phyloP scores from a whole-genome alignment of 306 rosid genomes.

The Glycine soja region DNA sequence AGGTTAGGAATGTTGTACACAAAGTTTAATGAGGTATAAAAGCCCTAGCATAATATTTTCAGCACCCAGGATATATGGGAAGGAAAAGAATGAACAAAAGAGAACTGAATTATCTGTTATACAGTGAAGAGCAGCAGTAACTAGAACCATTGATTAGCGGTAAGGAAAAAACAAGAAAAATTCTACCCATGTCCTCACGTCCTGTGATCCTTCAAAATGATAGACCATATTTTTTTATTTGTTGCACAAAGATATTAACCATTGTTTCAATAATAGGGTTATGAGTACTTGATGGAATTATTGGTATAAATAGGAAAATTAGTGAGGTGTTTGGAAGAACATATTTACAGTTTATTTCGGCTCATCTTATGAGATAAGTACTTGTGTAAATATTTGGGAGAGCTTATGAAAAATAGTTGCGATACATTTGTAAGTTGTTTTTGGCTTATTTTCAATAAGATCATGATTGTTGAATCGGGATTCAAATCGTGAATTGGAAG shows the following conservation, averaged over 20 bases:
- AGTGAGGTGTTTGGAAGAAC: neutral
- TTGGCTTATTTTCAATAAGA: neutral
- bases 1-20: neutral
- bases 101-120: neutral
- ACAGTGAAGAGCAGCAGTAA: neutral
- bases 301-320: neutral
- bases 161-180: neutral
- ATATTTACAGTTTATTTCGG: neutral
- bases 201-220: neutral
- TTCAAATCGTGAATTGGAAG: too few species aligned
- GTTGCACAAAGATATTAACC: neutral
- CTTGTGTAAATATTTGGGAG: neutral
- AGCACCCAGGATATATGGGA: neutral
- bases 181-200: neutral
- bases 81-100: slow-evolving; percentile 2
- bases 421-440: neutral
- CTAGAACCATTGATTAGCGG: neutral
- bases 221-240: neutral
- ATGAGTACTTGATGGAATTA: neutral
- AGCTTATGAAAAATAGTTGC: neutral
- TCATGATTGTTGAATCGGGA: neutral
- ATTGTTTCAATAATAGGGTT: slow-evolving; percentile 2
- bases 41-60: neutral
- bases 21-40: neutral
- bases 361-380: neutral